A percentile compares a stretch with the other conserved stretches of the same genome.
Evolutionary conservation across 208 protist species (phyloP).

Genomic region (Cochliopodium minus): DNA sequence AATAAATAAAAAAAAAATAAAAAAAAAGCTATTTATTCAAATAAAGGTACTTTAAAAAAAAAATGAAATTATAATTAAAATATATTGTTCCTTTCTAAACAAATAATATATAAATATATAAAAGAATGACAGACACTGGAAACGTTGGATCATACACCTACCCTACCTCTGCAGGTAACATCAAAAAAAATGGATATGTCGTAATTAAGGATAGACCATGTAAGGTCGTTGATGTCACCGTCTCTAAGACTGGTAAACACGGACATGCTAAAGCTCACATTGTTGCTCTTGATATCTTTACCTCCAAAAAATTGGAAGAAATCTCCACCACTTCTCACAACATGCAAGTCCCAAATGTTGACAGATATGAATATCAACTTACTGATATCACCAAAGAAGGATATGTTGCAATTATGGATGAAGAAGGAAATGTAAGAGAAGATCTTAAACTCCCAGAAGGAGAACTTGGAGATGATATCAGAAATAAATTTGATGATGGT

Average conservation of each 20-base stretch:
- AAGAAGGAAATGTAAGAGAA: conserved; percentile 71
- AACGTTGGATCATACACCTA: too few relatives aligned
- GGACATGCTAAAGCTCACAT: conserved; percentile 94
- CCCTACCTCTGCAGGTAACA: conserved; percentile 53
- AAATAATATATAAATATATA: too few relatives aligned
- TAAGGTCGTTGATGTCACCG: conserved; percentile 90
- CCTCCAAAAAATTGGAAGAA: conserved; percentile 89
- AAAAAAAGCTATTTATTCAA: too few relatives aligned
- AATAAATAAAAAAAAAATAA: too few relatives aligned
- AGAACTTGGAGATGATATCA: conserved; percentile 60
- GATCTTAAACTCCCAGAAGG: conserved; percentile 78
- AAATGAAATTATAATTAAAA: too few relatives aligned
- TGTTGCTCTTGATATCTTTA: conserved; percentile 91
- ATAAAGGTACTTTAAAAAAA: too few relatives aligned
- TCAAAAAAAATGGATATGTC: conserved; percentile 66
- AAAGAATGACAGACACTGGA: too few relatives aligned
- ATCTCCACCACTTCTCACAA: conserved; percentile 88
- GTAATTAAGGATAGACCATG: conserved; percentile 72
- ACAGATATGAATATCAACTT: conserved; percentile 73
- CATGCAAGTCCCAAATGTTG: conserved; percentile 81
- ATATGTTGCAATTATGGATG: conserved; percentile 67
- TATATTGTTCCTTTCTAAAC: too few relatives aligned
- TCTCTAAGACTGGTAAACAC: conserved; percentile 96
- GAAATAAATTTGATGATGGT: conserved; percentile 63
- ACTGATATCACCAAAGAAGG: conserved; percentile 71